Evolutionary conservation across 2,329 filamentous ascomycete species (phyloP).

Genomic region (Botryotinia calthae): DNA sequence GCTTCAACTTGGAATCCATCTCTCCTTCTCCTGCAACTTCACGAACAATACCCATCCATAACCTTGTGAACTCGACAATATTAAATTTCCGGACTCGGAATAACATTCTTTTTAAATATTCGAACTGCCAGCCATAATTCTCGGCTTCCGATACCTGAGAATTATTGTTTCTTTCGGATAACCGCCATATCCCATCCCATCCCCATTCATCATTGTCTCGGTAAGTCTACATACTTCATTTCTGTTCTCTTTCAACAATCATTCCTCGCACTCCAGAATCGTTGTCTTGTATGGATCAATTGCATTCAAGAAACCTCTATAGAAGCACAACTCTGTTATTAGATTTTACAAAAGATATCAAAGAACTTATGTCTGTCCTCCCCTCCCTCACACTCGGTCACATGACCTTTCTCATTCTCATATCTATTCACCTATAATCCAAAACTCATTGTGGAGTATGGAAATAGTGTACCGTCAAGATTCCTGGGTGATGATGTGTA

Average conservation of each 20-base stretch:
- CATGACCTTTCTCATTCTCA: background rate
- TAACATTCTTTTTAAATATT: background rate
- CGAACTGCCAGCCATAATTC: background rate
- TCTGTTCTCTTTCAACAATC: background rate
- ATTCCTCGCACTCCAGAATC: background rate
- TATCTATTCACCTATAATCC: background rate
- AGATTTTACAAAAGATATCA: background rate
- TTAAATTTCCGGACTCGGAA: background rate
- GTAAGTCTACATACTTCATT: constrained; percentile 6
- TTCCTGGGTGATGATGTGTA: background rate
- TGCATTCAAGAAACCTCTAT: background rate
- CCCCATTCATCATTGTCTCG: background rate
- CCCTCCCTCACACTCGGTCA: background rate
- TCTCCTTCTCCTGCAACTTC: background rate
- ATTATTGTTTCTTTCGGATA: background rate
- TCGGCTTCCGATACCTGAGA: background rate
- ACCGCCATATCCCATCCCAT: background rate
- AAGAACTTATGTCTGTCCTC: background rate
- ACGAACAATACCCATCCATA: background rate
- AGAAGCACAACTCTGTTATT: background rate
- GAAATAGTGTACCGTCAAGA: background rate
- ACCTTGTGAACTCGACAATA: background rate
- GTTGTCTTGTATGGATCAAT: background rate
- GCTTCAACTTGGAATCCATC: background rate
- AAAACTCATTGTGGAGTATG: background rate